Base-by-base conservation (phyloP, 768 basidiomycete species). In the Leucocoprinus leucothites region DNA sequence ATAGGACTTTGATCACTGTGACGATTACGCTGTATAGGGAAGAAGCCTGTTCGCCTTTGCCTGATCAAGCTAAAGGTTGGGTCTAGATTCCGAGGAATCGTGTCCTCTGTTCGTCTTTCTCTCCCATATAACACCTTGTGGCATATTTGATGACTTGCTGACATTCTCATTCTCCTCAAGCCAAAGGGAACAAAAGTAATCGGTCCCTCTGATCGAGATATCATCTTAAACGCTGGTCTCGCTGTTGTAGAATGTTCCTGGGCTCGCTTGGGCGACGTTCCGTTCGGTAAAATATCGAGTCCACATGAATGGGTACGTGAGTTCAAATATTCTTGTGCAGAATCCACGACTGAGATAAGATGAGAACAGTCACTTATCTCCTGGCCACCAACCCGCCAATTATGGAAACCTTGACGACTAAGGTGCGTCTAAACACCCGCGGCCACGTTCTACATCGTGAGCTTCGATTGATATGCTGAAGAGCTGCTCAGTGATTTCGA, bases 161-260 rank as follows among this genome's bases (percentile, higher is more conserved):
- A n/a, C 31, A 38, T 13, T 38, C 3, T 38, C 14, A 6, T 3
- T 13, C 38, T 13, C 38, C 4, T 13, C 64, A 95, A 94, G 31
- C 96, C 96, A 2, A 91, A 93, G 65, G 96, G 86, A 0, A 88
- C 78, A 25, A 78, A 82, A 61, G 74, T 89, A 21, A 79, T 98
- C 19, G 89, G 85, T 44, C 94, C 93, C 0, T 80, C 86, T 1
- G 97, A 99, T 65, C 80, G 84, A 18, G 85, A 87, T 3, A 82
- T 95, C 54, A 75, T 98, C 8, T 73, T 80, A 0, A 74, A 78
- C 43, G 74, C 75, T 34, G 97, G 97, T 0, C 71, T 98, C 4
- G 97, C 96, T 1, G 97, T 99, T n/a, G 92, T 99, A 1, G 97
- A 99, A 67, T 98, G 96, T 67, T 96, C 93, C 3, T 99, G 97